phyloP scores from a whole-genome alignment of 2,329 filamentous ascomycete genomes.

The Sporothrix humicola region DNA sequence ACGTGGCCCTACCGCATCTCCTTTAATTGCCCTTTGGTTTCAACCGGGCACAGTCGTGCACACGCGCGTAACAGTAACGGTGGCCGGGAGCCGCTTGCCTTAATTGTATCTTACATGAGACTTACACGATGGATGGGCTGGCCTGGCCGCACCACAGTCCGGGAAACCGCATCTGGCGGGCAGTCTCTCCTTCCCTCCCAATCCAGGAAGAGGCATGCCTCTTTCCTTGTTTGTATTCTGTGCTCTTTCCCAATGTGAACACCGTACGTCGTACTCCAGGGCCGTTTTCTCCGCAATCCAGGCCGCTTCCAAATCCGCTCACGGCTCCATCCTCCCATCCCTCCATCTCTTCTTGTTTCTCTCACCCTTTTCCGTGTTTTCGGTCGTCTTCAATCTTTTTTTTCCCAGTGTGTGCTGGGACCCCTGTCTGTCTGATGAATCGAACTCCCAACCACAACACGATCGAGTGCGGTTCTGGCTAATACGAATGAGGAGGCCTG shows the following conservation, averaged over 20 bases:
- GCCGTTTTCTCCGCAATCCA: constrained; percentile 14
- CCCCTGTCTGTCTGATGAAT: constrained; percentile 32
- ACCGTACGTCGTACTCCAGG: constrained; percentile 12
- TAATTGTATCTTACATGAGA: constrained; percentile 30
- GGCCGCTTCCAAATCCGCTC: constrained; percentile 21
- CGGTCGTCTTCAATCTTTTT: too few relatives aligned
- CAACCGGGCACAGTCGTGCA: constrained; percentile 26
- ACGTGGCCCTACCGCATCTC: constrained; percentile 15
- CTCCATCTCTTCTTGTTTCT: constrained; percentile 14
- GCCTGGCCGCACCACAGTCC: constrained; percentile 19
- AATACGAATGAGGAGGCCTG: constrained; percentile 26
- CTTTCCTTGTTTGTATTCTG: constrained; percentile 1
- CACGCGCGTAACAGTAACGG: neutral
- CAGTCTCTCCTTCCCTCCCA: constrained; percentile 21
- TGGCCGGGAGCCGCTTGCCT: constrained; percentile 27
- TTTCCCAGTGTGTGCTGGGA: neutral
- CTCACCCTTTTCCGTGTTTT: neutral
- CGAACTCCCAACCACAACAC: constrained; percentile 30
- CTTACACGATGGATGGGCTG: constrained; percentile 24
- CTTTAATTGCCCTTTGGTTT: constrained; percentile 18
- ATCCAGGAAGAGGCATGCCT: neutral
- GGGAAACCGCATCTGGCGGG: constrained; percentile 29
- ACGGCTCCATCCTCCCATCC: neutral
- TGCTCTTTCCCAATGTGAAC: constrained; percentile 14
- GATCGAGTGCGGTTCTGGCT: constrained; percentile 28